Base-by-base conservation (phyloP, 768 basidiomycete species). In the Fomitopsis serialis region DNA sequence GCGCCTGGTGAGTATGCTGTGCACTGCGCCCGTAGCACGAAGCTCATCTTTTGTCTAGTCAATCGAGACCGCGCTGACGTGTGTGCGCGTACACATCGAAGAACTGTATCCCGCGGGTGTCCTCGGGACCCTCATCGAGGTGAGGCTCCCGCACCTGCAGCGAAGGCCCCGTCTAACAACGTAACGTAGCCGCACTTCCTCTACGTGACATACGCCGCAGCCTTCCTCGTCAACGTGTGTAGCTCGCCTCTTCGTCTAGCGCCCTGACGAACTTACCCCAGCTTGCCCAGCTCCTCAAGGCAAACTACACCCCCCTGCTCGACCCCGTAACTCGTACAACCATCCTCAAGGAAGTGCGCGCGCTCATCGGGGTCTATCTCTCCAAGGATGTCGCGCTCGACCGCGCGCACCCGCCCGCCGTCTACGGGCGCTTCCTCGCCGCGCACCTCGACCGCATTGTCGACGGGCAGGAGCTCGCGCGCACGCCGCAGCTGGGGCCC, bases 221-320 rank as follows among this genome's bases (percentile, higher is more conserved):
- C 48, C 19, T 49, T 49, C 36, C 32, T 49, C 21, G 15, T 49
- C 4, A 35, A 49, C 36, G 48, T 49, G 13, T 11, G 48, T 49
- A 10, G 11, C 12, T 6, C 24, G 11, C 17, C 21, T 35, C n/a
- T 48, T 12, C 48, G n/a, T 23, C 21, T 15, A 17, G 7, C 21
- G 3, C 24, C 21, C 48, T n/a, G n/a, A n/a, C 22, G 27, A 36
- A 19, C 32, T 49, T 5, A 40, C 37, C 17, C n/a, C 23, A 10
- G 29, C 8, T 19, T n/a, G 2, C 12, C 34, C 48, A 49, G 48
- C 36, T 49, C 17, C 32, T 36, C n/a, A 11, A 24, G 24, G 11
- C 32, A 3, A 9, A 15, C 19, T 40, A 12, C 24, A 2, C 15
- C 6, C 34, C 32, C 8, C 32, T 37, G 11, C 9, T 49, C 21